These are phyloP conservation scores for Tricholoma terreum DNA, from an alignment of 768 basidiomycete genomes.

Conservation along the genomic window DNA sequence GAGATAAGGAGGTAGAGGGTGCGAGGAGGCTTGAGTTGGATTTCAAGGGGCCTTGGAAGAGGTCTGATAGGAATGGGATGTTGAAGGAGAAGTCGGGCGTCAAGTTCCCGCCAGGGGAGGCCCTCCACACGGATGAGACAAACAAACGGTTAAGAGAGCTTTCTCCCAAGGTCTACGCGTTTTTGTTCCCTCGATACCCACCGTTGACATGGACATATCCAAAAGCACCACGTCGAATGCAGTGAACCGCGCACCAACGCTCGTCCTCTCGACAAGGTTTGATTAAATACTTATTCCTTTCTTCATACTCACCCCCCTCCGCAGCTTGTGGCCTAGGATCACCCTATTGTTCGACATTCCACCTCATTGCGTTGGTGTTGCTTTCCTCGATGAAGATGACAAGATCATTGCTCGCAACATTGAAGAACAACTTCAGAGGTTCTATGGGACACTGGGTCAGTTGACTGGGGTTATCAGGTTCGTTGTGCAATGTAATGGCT, in stretches of 20 bases:
- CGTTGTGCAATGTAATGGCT: too few species aligned
- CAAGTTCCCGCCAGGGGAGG: too few species aligned
- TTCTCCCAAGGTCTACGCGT: constrained; percentile 66
- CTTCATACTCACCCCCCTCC: neutral
- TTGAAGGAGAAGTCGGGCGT: constrained; percentile 90
- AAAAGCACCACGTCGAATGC: constrained; percentile 92
- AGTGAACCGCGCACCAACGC: constrained; percentile 94
- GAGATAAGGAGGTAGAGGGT: constrained; percentile 73
- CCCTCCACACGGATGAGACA: constrained; percentile 81
- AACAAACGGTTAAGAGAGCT: constrained; percentile 86
- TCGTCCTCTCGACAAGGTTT: constrained; percentile 89
- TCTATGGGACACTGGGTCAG: too few species aligned
- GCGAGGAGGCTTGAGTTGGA: constrained; percentile 71
- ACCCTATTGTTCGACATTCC: too few species aligned
- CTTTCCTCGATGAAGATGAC: too few species aligned
- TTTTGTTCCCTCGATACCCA: neutral
- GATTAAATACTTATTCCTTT: neutral
- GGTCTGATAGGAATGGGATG: constrained; percentile 97
- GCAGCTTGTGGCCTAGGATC: too few species aligned
- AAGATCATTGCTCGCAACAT: too few species aligned
- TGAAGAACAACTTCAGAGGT: too few species aligned
- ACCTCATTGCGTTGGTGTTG: too few species aligned
- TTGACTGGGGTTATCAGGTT: too few species aligned
- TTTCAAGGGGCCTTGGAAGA: constrained; percentile 94
- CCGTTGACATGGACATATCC: too few species aligned